Evolutionary conservation across 2,329 filamentous ascomycete genomes (phyloP).

Genomic region (Aspergillus piperis): DNA sequence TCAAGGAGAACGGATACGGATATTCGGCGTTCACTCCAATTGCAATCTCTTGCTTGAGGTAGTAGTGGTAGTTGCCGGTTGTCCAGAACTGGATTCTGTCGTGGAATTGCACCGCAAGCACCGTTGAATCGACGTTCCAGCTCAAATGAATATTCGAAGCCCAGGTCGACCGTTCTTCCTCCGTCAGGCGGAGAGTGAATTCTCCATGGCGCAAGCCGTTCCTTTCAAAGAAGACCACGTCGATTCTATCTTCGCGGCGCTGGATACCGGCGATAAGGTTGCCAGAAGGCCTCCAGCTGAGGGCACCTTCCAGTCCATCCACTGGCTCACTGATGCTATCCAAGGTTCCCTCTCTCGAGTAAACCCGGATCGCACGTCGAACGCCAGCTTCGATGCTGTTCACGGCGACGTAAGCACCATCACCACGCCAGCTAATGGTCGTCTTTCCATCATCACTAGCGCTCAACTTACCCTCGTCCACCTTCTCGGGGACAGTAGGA

Average conservation of each 20-base stretch:
- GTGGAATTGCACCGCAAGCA: slow-evolving; percentile 76
- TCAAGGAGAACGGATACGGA: slow-evolving; percentile 33
- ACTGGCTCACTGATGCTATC: slow-evolving; percentile 95
- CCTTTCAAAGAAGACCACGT: slow-evolving; percentile 93
- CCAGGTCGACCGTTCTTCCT: slow-evolving; percentile 58
- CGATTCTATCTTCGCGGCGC: slow-evolving; percentile 65
- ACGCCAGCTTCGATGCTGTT: slow-evolving; percentile 71
- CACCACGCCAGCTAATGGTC: slow-evolving; percentile 88
- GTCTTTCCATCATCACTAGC: slow-evolving; percentile 69
- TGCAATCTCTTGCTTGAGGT: slow-evolving; percentile 85
- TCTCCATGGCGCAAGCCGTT: slow-evolving; percentile 97
- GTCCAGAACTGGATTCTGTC: slow-evolving; percentile 91
- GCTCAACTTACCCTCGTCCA: slow-evolving; percentile 80
- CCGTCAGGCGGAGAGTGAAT: slow-evolving; percentile 73
- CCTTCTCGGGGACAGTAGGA: slow-evolving; percentile 88
- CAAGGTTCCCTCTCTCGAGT: slow-evolving; percentile 82
- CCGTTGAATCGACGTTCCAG: slow-evolving; percentile 92
- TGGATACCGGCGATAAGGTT: slow-evolving; percentile 90
- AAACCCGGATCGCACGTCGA: slow-evolving; percentile 83
- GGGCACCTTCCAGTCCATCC: slow-evolving; percentile 78
- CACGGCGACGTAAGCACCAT: slow-evolving; percentile 86
- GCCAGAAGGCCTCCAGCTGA: slow-evolving; percentile 90
- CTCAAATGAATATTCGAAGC: slow-evolving; percentile 65
- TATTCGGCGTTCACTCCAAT: slow-evolving; percentile 35
- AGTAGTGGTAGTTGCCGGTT: slow-evolving; percentile 97